These are phyloP conservation scores for Cryptomeria japonica DNA, from an alignment of 75 land plant species.

Conservation along the genomic window DNA sequence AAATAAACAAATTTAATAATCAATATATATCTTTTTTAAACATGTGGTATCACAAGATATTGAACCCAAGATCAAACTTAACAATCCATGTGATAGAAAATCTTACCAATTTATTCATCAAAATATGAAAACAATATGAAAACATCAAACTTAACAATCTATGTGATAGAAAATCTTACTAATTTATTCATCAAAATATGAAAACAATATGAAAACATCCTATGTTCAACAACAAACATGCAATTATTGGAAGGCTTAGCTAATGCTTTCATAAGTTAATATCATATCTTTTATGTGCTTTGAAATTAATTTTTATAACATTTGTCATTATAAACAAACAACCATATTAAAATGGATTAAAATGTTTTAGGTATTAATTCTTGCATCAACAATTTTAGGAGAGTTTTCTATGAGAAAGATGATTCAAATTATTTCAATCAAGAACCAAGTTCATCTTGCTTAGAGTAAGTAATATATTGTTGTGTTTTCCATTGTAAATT, in stretches of 20 bases:
- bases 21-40: no score
- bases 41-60: no score
- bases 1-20: no score
- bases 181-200: background rate
- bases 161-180: background rate
- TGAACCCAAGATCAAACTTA: no score
- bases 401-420: constrained; percentile 43
- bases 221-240: background rate
- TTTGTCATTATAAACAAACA: no score
- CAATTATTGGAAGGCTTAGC: background rate
- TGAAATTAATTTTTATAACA: constrained; percentile 30
- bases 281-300: background rate
- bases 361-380: constrained; percentile 51
- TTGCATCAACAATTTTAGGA: constrained; percentile 62
- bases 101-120: no score
- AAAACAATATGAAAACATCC: background rate
- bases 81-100: no score
- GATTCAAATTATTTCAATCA: constrained; percentile 69
- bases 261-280: background rate
- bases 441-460: constrained; percentile 67
- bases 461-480: constrained; percentile 52
- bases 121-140: no score
- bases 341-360: no score
- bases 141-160: background rate
- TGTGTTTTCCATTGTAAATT: no score